Percentiles rank a stretch among this genome's conserved stretches.
These are phyloP conservation scores for Fusarium praegraminearum DNA, from an alignment of 2,329 filamentous ascomycete genomes.

Conservation along the genomic window DNA sequence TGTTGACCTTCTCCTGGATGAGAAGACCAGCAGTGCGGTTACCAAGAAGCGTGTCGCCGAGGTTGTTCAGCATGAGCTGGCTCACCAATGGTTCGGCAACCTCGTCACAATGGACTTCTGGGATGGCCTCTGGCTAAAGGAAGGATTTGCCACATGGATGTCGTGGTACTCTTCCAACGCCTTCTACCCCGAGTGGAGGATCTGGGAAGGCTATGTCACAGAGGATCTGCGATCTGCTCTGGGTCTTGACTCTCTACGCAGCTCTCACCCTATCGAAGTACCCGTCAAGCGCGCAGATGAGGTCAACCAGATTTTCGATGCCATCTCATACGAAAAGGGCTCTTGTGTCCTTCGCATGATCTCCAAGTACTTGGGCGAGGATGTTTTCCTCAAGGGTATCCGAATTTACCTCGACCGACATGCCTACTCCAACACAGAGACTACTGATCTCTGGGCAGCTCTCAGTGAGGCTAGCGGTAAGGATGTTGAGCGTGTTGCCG, in stretches of 20 bases:
- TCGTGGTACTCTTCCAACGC: slow-evolving; percentile 83
- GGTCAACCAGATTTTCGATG: slow-evolving; percentile 98
- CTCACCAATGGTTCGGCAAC: slow-evolving; percentile 99
- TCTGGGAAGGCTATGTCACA: slow-evolving; percentile 95
- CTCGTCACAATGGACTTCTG: slow-evolving; percentile 99
- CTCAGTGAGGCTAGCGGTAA: slow-evolving; percentile 91
- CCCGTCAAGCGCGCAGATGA: slow-evolving; percentile 95
- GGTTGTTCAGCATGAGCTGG: slow-evolving; percentile 95
- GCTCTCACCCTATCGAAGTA: slow-evolving; percentile 96
- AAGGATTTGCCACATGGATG: slow-evolving; percentile 78
- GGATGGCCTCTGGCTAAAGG: slow-evolving; percentile 97
- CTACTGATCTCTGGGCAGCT: slow-evolving; percentile 89
- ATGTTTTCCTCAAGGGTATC: slow-evolving; percentile 91
- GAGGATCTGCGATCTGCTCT: slow-evolving; percentile 92
- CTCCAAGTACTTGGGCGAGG: slow-evolving; percentile 93
- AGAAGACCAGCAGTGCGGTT: slow-evolving; percentile 88
- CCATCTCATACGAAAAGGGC: slow-evolving; percentile 97
- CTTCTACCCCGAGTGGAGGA: slow-evolving; percentile 98
- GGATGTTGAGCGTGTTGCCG: slow-evolving; percentile 89
- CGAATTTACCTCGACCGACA: slow-evolving; percentile 94
- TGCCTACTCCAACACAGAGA: slow-evolving; percentile 95
- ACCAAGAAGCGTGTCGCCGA: slow-evolving; percentile 95
- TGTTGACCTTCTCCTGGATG: slow-evolving; percentile 84
- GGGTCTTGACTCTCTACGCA: slow-evolving; percentile 88
- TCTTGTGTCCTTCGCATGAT: slow-evolving; percentile 98